Conservation (phyloP, 2,329 filamentous ascomycete species). For the Aspergillus sp. region DNA sequence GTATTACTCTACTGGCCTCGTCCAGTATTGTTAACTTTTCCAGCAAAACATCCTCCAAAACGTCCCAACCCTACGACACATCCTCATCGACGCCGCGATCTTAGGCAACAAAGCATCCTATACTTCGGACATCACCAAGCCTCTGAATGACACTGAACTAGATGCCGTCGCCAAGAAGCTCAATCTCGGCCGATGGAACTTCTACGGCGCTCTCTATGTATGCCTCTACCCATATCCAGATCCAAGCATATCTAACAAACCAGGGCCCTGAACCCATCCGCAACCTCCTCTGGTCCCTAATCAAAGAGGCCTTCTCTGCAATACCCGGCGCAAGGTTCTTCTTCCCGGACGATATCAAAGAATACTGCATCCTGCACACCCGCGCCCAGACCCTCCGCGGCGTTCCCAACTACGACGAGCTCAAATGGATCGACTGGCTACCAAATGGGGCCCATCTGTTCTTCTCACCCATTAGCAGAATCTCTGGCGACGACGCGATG, state of each 20-base stretch:
- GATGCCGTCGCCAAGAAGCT: conserved; percentile 43
- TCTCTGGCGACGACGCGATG: conserved; percentile 49
- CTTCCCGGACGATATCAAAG: conserved; percentile 41
- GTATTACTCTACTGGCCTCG: neutral
- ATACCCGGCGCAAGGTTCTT: conserved; percentile 47
- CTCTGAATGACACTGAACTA: conserved; percentile 41
- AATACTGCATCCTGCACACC: conserved; percentile 32
- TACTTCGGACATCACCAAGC: conserved; percentile 23
- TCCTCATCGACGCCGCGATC: conserved; percentile 47
- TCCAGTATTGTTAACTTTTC: neutral
- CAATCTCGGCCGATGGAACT: conserved; percentile 51
- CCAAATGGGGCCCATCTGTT: conserved; percentile 49
- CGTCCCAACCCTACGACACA: conserved; percentile 48
- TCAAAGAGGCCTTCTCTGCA: conserved; percentile 45
- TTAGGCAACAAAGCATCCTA: conserved; percentile 31
- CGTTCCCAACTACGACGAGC: conserved; percentile 31
- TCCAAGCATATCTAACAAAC: too few species aligned
- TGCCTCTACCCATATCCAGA: too few species aligned
- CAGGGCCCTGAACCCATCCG: conserved; percentile 29
- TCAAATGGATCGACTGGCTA: conserved; percentile 52
- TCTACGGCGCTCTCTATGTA: conserved; percentile 50
- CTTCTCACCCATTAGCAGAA: conserved; percentile 50
- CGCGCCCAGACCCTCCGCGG: conserved; percentile 24
- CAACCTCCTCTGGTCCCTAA: conserved; percentile 36
- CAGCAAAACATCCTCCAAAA: conserved; percentile 46